Conservation (phyloP, 2,329 filamentous ascomycete species). For the Paracamarosporium sp. region DNA sequence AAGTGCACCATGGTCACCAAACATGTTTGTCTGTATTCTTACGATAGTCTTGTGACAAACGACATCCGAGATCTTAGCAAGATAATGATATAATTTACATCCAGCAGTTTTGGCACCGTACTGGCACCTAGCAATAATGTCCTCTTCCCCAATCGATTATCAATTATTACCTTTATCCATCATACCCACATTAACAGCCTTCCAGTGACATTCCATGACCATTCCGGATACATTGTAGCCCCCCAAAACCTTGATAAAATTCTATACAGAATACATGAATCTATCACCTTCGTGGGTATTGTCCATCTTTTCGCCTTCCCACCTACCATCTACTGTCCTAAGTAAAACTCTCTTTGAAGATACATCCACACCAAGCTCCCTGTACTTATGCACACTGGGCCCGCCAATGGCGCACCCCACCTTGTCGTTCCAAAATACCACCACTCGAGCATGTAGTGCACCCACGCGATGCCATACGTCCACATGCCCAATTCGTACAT, state of each 20-base stretch:
- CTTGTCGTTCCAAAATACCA: slow-evolving; percentile 77
- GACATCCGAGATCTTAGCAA: background rate
- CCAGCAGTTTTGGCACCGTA: too few species aligned
- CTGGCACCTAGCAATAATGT: too few species aligned
- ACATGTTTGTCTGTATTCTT: too few species aligned
- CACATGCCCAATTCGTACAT: slow-evolving; percentile 82
- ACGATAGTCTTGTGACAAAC: too few species aligned
- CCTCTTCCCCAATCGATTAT: too few species aligned
- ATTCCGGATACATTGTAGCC: background rate
- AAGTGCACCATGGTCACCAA: too few species aligned
- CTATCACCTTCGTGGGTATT: background rate
- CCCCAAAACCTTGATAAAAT: background rate
- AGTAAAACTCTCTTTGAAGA: slow-evolving; percentile 73
- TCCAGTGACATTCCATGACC: background rate
- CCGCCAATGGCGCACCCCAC: slow-evolving; percentile 65
- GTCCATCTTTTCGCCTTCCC: background rate
- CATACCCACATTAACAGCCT: too few species aligned
- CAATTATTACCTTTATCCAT: too few species aligned
- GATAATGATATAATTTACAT: background rate
- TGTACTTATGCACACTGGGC: slow-evolving; percentile 65
- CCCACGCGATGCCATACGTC: slow-evolving; percentile 80
- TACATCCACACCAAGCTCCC: slow-evolving; percentile 67
- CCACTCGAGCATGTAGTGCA: slow-evolving; percentile 83
- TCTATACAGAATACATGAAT: background rate
- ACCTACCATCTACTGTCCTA: slow-evolving; percentile 41